phyloP scores from a whole-genome alignment of 148 eudicot species.

The Gaultheria prostrata region DNA sequence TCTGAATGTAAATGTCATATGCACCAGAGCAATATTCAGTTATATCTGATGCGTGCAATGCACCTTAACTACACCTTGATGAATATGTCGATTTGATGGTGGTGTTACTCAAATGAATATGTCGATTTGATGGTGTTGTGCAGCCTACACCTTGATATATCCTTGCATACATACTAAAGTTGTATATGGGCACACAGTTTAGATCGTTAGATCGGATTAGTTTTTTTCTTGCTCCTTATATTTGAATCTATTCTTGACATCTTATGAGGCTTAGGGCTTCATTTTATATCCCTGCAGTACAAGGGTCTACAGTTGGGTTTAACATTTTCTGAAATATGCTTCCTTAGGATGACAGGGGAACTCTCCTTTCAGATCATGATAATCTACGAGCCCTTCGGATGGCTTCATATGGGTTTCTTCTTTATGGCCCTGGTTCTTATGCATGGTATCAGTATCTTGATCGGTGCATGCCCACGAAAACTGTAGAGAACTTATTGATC shows the following conservation, averaged over 20 bases:
- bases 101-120: neutral
- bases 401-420: slow-evolving; percentile 82
- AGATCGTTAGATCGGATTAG: neutral
- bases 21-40: neutral
- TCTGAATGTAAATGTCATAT: neutral
- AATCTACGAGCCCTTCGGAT: slow-evolving; percentile 84
- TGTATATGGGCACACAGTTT: neutral
- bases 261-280: neutral
- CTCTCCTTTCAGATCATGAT: slow-evolving; percentile 65
- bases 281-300: neutral
- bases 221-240: neutral
- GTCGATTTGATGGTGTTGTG: neutral
- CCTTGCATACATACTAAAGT: neutral
- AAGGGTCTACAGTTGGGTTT: neutral
- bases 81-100: neutral
- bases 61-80: neutral
- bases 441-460: slow-evolving; percentile 88
- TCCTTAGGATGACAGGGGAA: slow-evolving; percentile 46
- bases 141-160: neutral
- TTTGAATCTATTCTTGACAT: neutral
- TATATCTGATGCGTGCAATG: neutral
- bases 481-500: slow-evolving; percentile 49
- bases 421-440: slow-evolving; percentile 94
- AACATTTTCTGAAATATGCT: neutral
- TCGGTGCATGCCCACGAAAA: slow-evolving; percentile 69